Base-by-base conservation (phyloP, 148 eudicot species). In the Diospyros kaki region DNA sequence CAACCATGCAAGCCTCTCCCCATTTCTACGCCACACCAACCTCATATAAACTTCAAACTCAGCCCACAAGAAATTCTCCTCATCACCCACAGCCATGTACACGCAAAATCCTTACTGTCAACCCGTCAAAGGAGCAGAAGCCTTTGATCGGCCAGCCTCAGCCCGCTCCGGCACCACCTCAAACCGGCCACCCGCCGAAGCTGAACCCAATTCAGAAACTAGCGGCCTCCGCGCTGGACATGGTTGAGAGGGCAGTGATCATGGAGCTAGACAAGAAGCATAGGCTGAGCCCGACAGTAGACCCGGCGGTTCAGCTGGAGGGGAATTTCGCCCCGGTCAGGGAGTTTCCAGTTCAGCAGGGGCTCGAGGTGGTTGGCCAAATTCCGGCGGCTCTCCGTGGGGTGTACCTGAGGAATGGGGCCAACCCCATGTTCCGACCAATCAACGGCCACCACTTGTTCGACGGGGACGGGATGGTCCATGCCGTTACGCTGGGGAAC, bases 381-480 rank as follows among this genome's bases (percentile, higher is more conserved):
- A 83, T 88, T 43, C 92, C 89, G 2, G 5, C 61, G 6, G 65
- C 67, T 40, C 11, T 88, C 2, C 56, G 58, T 10, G 93, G 93
- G 0, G 81, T 85, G 5, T 87, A 89, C 68, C 59, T 89, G 5
- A 68, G 93, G 69, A 89, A 89, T 18, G 93, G 93, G 3, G 90
- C 86, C 2, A 89, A 89, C 81, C 93, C 93, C 0, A 42, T 82
- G 70, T 71, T 80, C 62, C 8, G 58, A 2, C 89, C 89, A 39
- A 51, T 58, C 54, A 75, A 76, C 50, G 89, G 84, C 38, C 88
- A 89, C 80, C 92, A 89, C 71, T 45, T 86, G 14, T 89, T 89
- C 9, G 92, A 89, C 74, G 92, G 90, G 0, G 93, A 89, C 66
- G 89, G 93, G 13, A 87, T 89, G 90, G 81, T 89, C 58, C 90